Conservation (phyloP, 1,284 basidiomycete genomes). For the Malassezia cuniculi region DNA sequence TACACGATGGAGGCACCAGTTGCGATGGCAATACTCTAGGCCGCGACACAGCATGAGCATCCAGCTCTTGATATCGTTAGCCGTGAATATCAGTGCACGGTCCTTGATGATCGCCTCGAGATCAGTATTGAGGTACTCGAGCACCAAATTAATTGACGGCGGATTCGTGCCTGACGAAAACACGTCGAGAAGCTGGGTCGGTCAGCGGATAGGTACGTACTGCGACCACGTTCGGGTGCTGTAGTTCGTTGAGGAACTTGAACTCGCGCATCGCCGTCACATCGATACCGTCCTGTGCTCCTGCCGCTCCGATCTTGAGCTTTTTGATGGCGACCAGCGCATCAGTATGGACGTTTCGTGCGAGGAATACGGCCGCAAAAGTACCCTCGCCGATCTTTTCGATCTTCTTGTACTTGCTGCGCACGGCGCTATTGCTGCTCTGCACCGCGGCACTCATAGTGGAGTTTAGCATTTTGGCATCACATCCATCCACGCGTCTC, state of each 20-base stretch:
- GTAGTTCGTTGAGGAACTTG: slow-evolving; percentile 84
- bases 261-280: slow-evolving; percentile 98
- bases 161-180: slow-evolving; percentile 72
- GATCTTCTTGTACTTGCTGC: slow-evolving; percentile 23
- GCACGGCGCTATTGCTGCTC: slow-evolving; percentile 19
- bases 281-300: slow-evolving; percentile 90
- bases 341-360: slow-evolving; percentile 54
- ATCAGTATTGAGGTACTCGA: slow-evolving; percentile 95
- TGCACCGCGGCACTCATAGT: slow-evolving; percentile 25
- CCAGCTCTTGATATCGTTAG: slow-evolving; percentile 96
- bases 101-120: slow-evolving; percentile 95
- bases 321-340: slow-evolving; percentile 91
- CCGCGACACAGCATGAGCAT: slow-evolving; percentile 95
- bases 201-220: slow-evolving; percentile 47
- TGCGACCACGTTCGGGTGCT: slow-evolving; percentile 88
- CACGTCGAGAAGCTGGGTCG: slow-evolving; percentile 72
- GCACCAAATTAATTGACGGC: slow-evolving; percentile 79
- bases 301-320: slow-evolving; percentile 51
- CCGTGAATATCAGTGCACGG: slow-evolving; percentile 73
- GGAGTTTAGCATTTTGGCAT: not conserved
- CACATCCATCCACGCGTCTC: no score
- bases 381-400: slow-evolving; percentile 67
- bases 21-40: slow-evolving; percentile 89
- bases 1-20: slow-evolving; percentile 84
- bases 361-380: slow-evolving; percentile 73